Evolutionary conservation across 129 eudicot species (phyloP).

Genomic region (Chrysanthemum makinoi): DNA sequence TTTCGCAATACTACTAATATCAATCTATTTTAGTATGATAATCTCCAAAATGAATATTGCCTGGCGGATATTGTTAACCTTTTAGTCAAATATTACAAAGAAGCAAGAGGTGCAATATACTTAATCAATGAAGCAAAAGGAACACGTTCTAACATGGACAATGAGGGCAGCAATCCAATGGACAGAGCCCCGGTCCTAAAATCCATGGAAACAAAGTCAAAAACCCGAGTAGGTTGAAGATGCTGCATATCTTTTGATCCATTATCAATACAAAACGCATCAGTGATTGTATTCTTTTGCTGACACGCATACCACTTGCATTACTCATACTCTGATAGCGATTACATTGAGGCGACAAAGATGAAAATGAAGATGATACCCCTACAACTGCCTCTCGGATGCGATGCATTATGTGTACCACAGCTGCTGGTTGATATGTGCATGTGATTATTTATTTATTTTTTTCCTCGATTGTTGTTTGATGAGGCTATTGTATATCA

Average conservation of each 20-base stretch:
- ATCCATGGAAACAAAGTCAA: conserved; percentile 74
- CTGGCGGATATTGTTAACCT: conserved; percentile 90
- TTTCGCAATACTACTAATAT: too few relatives aligned
- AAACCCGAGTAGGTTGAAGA: conserved; percentile 73
- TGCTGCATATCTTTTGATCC: conserved; percentile 96
- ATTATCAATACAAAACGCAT: conserved; percentile 64
- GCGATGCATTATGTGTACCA: conserved; percentile 90
- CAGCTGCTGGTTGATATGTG: conserved; percentile 68
- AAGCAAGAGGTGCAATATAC: conserved; percentile 87
- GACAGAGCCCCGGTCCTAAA: conserved; percentile 56
- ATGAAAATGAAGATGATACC: conserved; percentile 35
- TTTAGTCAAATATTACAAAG: conserved; percentile 83
- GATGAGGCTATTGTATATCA: conserved; percentile 32
- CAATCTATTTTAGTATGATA: too few relatives aligned
- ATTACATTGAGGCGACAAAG: conserved; percentile 54
- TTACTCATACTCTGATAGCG: conserved; percentile 55
- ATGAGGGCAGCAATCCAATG: conserved; percentile 30
- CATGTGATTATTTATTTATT: background rate
- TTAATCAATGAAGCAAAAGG: conserved; percentile 74
- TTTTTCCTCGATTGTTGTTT: background rate
- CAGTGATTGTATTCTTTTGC: conserved; percentile 76
- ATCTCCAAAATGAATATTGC: background rate
- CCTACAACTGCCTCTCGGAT: conserved; percentile 48
- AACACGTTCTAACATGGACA: conserved; percentile 54
- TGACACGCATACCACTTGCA: conserved; percentile 88